These are phyloP conservation scores for Rhamnella rubrinervis DNA, from an alignment of 331 rosid species.

Conservation along the genomic window DNA sequence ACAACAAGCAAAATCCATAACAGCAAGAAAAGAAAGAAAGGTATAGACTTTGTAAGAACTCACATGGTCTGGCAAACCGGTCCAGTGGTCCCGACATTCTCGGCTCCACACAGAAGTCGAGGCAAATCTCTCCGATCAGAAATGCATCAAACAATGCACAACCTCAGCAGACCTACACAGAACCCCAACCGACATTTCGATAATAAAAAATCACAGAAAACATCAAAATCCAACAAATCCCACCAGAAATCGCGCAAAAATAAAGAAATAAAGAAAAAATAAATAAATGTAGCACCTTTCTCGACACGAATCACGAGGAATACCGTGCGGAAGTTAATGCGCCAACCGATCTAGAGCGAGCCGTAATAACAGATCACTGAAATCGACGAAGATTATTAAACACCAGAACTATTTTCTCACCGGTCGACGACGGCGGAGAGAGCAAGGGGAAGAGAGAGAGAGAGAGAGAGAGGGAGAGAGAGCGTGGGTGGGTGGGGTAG, in stretches of 20 bases:
- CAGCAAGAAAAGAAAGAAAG: neutral
- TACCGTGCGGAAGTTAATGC: conserved; percentile 22
- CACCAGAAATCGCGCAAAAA: neutral
- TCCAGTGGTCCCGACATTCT: conserved; percentile 86
- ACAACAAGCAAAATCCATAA: too few relatives aligned
- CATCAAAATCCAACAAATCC: neutral
- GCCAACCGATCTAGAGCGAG: conserved; percentile 17
- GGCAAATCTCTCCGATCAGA: conserved; percentile 18
- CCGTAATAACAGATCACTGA: conserved; percentile 18
- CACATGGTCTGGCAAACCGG: conserved; percentile 92
- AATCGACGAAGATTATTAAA: conserved; percentile 1
- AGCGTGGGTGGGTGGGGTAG: neutral
- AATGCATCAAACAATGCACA: conserved; percentile 14
- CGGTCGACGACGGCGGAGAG: conserved; percentile 38
- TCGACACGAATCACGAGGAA: conserved; percentile 37
- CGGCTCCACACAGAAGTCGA: conserved; percentile 7
- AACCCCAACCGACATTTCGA: conserved; percentile 25
- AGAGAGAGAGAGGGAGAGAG: conserved; percentile 1
- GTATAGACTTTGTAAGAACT: conserved; percentile 28
- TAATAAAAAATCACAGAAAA: conserved; percentile 31
- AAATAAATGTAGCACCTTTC: neutral
- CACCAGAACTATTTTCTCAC: conserved; percentile 2
- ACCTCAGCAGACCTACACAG: neutral
- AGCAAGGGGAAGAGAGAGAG: neutral
- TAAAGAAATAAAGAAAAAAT: neutral